Conservation (phyloP, 805 yeast genomes). For the Suhomyces sp. region DNA sequence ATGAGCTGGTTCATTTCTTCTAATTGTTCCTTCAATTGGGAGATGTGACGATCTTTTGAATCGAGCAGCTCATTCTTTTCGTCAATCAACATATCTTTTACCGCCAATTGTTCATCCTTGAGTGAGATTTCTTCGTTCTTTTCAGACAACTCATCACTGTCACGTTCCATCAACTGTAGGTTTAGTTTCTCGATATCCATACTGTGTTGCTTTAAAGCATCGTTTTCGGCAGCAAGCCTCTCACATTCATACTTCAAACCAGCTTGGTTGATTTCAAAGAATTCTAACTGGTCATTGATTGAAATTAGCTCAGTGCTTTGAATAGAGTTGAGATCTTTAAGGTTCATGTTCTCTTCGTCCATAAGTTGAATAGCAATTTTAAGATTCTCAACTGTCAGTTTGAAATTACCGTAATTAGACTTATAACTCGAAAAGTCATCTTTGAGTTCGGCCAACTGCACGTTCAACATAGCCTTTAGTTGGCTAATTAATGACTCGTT, state of each 20-base stretch:
- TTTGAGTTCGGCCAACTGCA: conserved; percentile 8
- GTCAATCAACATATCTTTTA: background rate
- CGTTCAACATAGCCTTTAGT: conserved; percentile 5
- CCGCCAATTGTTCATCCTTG: background rate
- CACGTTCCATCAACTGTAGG: conserved; percentile 3
- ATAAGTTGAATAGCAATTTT: background rate
- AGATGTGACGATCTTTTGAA: conserved; percentile 2
- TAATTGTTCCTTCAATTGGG: background rate
- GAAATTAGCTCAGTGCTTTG: conserved; percentile 5
- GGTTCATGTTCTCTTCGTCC: conserved; percentile 8
- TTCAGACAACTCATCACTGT: conserved; percentile 8
- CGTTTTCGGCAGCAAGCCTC: conserved; percentile 3
- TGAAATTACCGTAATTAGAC: conserved; percentile 6
- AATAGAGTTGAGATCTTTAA: conserved; percentile 7
- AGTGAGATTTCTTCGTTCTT: conserved; percentile 2
- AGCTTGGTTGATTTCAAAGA: conserved; percentile 6
- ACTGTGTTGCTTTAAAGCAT: background rate
- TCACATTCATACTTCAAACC: conserved; percentile 7
- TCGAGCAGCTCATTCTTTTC: conserved; percentile 5
- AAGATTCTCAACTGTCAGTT: conserved; percentile 2
- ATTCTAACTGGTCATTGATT: conserved; percentile 7
- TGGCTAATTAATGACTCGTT: conserved; percentile 1
- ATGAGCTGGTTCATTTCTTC: background rate
- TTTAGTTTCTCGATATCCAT: conserved; percentile 1
- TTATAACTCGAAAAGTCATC: conserved; percentile 10